Base-by-base conservation (phyloP, 139 green algal species). In the Picochlorum sp. region DNA sequence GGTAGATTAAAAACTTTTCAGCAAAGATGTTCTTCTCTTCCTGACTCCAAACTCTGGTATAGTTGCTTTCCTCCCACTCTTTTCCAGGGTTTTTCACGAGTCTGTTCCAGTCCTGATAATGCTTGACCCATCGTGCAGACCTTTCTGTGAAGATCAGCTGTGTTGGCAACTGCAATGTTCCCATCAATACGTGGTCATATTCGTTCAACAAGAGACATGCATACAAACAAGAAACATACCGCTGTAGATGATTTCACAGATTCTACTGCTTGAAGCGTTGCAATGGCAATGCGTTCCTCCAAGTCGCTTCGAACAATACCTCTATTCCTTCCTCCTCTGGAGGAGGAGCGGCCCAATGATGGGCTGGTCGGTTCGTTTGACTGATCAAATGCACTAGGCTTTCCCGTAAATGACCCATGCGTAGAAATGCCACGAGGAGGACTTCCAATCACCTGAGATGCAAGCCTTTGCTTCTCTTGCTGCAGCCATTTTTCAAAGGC, bases 11-110 rank as follows among this genome's bases (percentile, higher is more conserved):
- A 74, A 90, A 97, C 57, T 86, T 86, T 47, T 97, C 91, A 45
- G 86, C 75, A 76, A 97, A 97, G 21, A 88, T 74, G 7, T 69
- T 70, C 44, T 76, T 78, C 85, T 97, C 91, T 26, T 79, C 87
- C 24, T 75, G 63, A 0, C 60, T 79, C 91, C 91, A 97, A 2
- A 73, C 57, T 44, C 74, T 54, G 45, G 74, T 60, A 67, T 73
- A 66, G 6, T 49, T 41, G 37, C 74, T 54, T 67, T 68, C 60
- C 59, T 82, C 57, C 41, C 81, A 65, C 57, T 85, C 73, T 14
- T 45, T 60, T 10, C 78, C 60, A 2, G 87, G 85, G 54, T 91
- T 83, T 20, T 70, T 54, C 4, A 91, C 63, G 0, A 85, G 67
- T 11, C 70, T 79, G 54, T 86, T 89, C 54, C 60, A 26, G 63